phyloP scores from a whole-genome alignment of 1,284 basidiomycete species.

The Trametes polyzona region DNA sequence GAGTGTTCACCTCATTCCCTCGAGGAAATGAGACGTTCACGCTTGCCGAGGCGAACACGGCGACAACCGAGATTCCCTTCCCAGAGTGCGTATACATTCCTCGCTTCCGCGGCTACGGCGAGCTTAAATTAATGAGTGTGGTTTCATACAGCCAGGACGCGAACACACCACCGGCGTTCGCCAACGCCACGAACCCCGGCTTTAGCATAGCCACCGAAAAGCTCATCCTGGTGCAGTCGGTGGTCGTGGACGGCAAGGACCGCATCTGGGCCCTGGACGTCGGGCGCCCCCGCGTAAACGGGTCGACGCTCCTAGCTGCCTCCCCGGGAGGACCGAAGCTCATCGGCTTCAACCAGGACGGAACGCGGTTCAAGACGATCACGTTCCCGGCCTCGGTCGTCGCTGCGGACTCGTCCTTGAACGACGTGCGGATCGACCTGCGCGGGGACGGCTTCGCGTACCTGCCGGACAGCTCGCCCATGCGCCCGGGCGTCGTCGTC shows the following conservation, averaged over 20 bases:
- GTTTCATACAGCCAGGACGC: slow-evolving; percentile 20
- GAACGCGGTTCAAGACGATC: slow-evolving; percentile 32
- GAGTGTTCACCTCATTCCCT: slow-evolving; percentile 28
- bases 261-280: slow-evolving; percentile 38
- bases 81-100: slow-evolving; percentile 17
- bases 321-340: slow-evolving; percentile 37
- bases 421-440: slow-evolving; percentile 38
- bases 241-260: slow-evolving; percentile 34
- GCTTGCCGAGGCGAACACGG: slow-evolving; percentile 23
- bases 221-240: slow-evolving; percentile 34
- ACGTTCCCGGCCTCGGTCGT: slow-evolving; percentile 35
- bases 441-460: slow-evolving; percentile 38
- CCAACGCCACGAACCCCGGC: slow-evolving; percentile 21
- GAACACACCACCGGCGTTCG: slow-evolving; percentile 28
- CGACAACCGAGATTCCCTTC: slow-evolving; percentile 27
- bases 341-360: slow-evolving; percentile 35
- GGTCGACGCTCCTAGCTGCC: slow-evolving; percentile 30
- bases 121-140: neutral
- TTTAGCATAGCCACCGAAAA: slow-evolving; percentile 32
- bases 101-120: too few relatives aligned
- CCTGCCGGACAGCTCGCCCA: slow-evolving; percentile 34
- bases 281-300: slow-evolving; percentile 32
- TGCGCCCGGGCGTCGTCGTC: slow-evolving; percentile 34
- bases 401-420: slow-evolving; percentile 35
- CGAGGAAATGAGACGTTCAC: slow-evolving; percentile 30